Conservation (phyloP, 2,329 filamentous ascomycete species). For the Sporothrix euskadiensis region DNA sequence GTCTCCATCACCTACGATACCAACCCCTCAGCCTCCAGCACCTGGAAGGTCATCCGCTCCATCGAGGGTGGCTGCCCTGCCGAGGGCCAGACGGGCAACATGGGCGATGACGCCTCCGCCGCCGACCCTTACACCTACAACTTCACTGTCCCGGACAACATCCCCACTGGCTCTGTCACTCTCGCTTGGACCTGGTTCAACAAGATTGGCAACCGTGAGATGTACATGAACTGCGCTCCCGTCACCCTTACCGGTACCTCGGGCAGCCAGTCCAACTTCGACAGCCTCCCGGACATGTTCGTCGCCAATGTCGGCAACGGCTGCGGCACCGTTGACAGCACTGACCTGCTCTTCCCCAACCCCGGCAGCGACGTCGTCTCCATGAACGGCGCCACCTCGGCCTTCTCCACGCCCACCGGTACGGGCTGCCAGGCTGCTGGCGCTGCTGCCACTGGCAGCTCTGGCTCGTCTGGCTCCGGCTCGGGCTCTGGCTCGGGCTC, state of each 20-base stretch:
- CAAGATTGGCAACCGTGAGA: constrained; percentile 86
- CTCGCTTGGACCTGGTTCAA: constrained; percentile 97
- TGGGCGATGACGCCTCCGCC: constrained; percentile 49
- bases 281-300: constrained; percentile 71
- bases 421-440: constrained; percentile 36
- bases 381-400: constrained; percentile 44
- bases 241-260: constrained; percentile 60
- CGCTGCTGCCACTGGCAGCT: constrained; percentile 37
- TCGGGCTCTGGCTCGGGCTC: constrained; percentile 15
- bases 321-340: constrained; percentile 56
- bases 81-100: constrained; percentile 57
- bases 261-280: constrained; percentile 54
- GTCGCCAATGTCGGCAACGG: constrained; percentile 65
- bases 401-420: constrained; percentile 38
- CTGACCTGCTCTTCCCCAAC: constrained; percentile 67
- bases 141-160: constrained; percentile 69
- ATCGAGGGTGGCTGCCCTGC: constrained; percentile 84
- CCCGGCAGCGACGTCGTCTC: constrained; percentile 61
- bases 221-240: constrained; percentile 96
- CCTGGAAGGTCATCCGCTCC: constrained; percentile 88
- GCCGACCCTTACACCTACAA: constrained; percentile 59
- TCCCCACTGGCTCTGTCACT: constrained; percentile 74
- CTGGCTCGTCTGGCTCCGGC: constrained; percentile 23
- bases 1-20: constrained; percentile 79
- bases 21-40: constrained; percentile 62